Evolutionary conservation across 2,329 filamentous ascomycete species (phyloP), one percentile per base, ranked within the genome.

Genomic region (Sordariomycetes sp.): DNA sequence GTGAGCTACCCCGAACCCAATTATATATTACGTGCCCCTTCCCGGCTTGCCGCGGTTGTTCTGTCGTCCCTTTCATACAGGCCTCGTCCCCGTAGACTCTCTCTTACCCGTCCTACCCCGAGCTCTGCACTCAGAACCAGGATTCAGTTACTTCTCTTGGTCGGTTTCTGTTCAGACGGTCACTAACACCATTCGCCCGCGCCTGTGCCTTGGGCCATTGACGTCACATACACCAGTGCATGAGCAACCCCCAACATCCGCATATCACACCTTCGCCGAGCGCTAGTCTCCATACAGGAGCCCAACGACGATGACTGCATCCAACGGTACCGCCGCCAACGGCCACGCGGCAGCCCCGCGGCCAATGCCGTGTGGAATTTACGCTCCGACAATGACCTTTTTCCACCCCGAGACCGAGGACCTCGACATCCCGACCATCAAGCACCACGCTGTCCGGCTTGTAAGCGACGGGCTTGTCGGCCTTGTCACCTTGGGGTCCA

Each of bases 351-450:
- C 48, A 12, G 20, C 34, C 34, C 74, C 74, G 61, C 74, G 79
- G 60, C 79, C 86, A 62, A 81, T 95, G 58, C 87, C 88, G 52
- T 86, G 87, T 67, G 89, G 90, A 69, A 91, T 94, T 70, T 95
- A 94, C 72, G 88, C 88, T 60, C 90, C 90, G 28, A 93, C 88
- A 61, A 90, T 94, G 85, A 95, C 90, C 66, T 95, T 96, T 72
- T 96, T 96, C 77, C 78, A 93, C 72, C 79, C 87, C 7, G 81
- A 86, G 63, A 94, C 89, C 53, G 90, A 96, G 73, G 89, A 94
- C 54, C 80, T 96, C 65, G 90, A 96, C 68, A 83, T 92, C 62
- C 79, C 87, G 40, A 81, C 82, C 60, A 89, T 94, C 74, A 88
- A 89, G 73, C 87, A 82, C 68, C 90, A 96, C 69, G 88, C 89